Evolutionary conservation across 768 basidiomycete genomes (phyloP), one percentile per base, ranked within the genome.

Genomic region (Polyporus arcularius): DNA sequence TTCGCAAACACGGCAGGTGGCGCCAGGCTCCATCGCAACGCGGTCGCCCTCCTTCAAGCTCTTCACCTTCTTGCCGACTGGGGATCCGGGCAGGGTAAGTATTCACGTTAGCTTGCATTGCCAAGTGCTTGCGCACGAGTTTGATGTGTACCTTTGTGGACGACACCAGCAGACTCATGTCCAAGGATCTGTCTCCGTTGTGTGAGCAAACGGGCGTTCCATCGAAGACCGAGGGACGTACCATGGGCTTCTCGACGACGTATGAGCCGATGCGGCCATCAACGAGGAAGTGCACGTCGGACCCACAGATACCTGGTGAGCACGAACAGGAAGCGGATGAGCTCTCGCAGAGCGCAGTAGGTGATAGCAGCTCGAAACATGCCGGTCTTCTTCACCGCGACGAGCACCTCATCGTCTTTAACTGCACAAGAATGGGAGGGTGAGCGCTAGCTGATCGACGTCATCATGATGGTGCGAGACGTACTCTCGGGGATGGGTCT

Each of bases 371-470:
- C 15, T n/a, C 28, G 18, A 46, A 18, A 67, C 81, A 60, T 60
- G 87, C 92, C 94, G 15, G 95, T 96, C 78, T 95, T 95, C 78
- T 93, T 94, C 43, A 98, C 89, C 67, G 90, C 80, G 39, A 98
- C 85, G 18, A 98, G 85, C 41, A 94, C 93, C 64, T 97, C 90
- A 69, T 88, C 79, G 56, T 82, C 82, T n/a, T 81, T 78, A 62
- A 90, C 89, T 90, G 55, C 69, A 51, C 58, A 55, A 49, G 55
- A 53, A 42, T 21, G 1, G 5, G 5, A 28, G 16, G 35, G 35
- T 35, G 40, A 5, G 41, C 11, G 51, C 16, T 48, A 45, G 35
- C 41, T 35, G 35, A 35, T 11, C 11, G 35, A 35, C 35, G 35
- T 35, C 35, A 35, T 35, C 7, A 3, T 38, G 21, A 31, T 38